phyloP scores from a whole-genome alignment of 1,139 yeast species.

The Kodamaea plutei region DNA sequence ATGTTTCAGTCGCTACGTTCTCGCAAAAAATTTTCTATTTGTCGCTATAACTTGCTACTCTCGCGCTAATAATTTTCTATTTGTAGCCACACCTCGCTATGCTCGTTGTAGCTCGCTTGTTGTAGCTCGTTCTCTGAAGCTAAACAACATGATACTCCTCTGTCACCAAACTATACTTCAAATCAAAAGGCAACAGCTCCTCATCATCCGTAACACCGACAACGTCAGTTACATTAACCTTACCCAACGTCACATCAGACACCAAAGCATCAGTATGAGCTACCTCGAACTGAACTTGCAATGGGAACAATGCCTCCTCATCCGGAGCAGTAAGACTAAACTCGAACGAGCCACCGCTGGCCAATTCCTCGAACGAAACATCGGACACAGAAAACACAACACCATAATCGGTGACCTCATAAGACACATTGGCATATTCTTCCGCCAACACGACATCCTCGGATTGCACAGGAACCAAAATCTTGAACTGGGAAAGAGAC shows the following conservation, averaged over 20 bases:
- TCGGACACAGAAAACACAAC: constrained; percentile 49
- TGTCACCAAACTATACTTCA: constrained; percentile 55
- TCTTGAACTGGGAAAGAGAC: constrained; percentile 49
- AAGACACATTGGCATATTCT: constrained; percentile 44
- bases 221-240: constrained; percentile 40
- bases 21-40: too few species aligned
- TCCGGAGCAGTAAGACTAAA: constrained; percentile 68
- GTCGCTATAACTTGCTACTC: too few species aligned
- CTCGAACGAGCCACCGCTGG: constrained; percentile 65
- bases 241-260: constrained; percentile 38
- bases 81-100: too few species aligned
- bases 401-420: constrained; percentile 57
- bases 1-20: too few species aligned
- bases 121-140: too few species aligned
- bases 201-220: constrained; percentile 37
- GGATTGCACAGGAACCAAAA: constrained; percentile 64
- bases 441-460: constrained; percentile 54
- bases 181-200: constrained; percentile 66
- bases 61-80: too few species aligned
- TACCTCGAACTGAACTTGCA: constrained; percentile 54
- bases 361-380: constrained; percentile 48
- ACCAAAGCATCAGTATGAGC: constrained; percentile 16
- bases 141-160: constrained; percentile 66
- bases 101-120: too few species aligned
- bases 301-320: constrained; percentile 89